phyloP scores from a whole-genome alignment of 2,329 filamentous ascomycete species.

The Calonectria multiphialidica region DNA sequence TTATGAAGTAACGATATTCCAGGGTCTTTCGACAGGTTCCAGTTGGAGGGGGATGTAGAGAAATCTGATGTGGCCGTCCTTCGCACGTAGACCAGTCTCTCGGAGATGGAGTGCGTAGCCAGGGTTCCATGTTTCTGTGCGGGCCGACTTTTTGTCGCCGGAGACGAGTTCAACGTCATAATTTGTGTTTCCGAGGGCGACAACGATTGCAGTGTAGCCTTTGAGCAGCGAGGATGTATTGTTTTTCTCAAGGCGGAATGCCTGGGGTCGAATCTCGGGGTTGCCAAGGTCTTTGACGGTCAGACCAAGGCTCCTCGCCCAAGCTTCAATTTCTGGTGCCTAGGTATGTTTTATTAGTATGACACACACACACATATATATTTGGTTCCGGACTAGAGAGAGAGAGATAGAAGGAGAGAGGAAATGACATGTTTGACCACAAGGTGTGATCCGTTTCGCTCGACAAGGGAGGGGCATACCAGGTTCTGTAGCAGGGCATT shows the following conservation, averaged over 20 bases:
- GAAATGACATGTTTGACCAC: background rate
- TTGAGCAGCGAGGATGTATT: slow-evolving; percentile 42
- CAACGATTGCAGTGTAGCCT: slow-evolving; percentile 41
- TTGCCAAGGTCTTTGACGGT: slow-evolving; percentile 38
- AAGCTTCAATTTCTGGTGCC: slow-evolving; percentile 38
- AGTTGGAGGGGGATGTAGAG: slow-evolving; percentile 42
- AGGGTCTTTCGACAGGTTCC: slow-evolving; percentile 33
- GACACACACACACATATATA: background rate
- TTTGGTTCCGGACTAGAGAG: background rate
- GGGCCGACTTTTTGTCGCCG: slow-evolving; percentile 35
- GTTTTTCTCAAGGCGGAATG: slow-evolving; percentile 42
- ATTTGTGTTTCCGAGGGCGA: slow-evolving; percentile 41
- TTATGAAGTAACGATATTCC: slow-evolving; percentile 38
- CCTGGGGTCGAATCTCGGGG: slow-evolving; percentile 41
- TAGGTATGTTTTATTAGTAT: slow-evolving; percentile 14
- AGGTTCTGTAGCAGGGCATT: slow-evolving; percentile 37
- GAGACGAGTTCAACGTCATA: slow-evolving; percentile 42
- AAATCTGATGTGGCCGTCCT: slow-evolving; percentile 40
- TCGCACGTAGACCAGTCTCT: slow-evolving; percentile 40
- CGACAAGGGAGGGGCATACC: slow-evolving; percentile 29
- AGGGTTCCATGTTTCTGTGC: slow-evolving; percentile 39
- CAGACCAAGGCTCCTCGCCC: slow-evolving; percentile 39
- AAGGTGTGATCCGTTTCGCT: background rate
- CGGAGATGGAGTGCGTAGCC: slow-evolving; percentile 38
- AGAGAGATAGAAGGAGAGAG: slow-evolving; percentile 9